Evolutionary conservation across 164 flowering plant genomes (phyloP).

Genomic region (Vitis cinerea): DNA sequence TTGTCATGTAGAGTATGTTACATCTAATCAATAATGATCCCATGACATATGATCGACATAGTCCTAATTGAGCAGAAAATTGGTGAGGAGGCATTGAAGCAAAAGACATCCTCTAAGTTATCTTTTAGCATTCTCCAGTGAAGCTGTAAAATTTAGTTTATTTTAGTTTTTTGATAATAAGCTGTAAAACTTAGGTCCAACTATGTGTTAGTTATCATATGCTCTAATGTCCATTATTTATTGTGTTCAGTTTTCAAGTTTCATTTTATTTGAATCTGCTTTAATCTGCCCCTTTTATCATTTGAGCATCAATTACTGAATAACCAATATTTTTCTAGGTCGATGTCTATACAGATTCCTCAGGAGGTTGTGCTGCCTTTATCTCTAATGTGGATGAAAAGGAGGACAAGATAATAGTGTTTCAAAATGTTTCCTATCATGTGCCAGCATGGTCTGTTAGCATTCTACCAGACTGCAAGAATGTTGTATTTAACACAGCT

Average conservation of each 20-base stretch:
- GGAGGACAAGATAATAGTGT: constrained; percentile 56
- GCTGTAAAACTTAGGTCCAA: too few species aligned
- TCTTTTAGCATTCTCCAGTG: neutral
- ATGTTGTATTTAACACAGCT: constrained; percentile 86
- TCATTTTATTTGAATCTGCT: neutral
- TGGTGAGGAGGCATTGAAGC: too few species aligned
- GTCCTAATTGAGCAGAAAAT: too few species aligned
- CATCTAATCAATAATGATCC: too few species aligned
- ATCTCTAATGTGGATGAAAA: constrained; percentile 78
- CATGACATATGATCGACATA: too few species aligned
- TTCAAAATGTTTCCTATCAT: constrained; percentile 69
- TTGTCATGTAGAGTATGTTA: too few species aligned
- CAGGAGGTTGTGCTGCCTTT: constrained; percentile 90
- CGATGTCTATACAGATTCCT: constrained; percentile 65
- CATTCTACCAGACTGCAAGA: constrained; percentile 96
- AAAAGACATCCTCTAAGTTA: too few species aligned
- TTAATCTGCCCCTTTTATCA: neutral
- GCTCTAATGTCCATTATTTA: neutral
- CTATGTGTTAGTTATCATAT: too few species aligned
- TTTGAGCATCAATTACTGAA: neutral
- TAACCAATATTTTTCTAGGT: constrained; percentile 47
- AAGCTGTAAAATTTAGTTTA: neutral
- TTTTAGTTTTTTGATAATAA: too few species aligned
- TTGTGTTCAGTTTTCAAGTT: neutral
- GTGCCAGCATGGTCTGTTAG: constrained; percentile 99